phyloP scores from a whole-genome alignment of 768 basidiomycete species.

The Hypsizygus marmoreus region DNA sequence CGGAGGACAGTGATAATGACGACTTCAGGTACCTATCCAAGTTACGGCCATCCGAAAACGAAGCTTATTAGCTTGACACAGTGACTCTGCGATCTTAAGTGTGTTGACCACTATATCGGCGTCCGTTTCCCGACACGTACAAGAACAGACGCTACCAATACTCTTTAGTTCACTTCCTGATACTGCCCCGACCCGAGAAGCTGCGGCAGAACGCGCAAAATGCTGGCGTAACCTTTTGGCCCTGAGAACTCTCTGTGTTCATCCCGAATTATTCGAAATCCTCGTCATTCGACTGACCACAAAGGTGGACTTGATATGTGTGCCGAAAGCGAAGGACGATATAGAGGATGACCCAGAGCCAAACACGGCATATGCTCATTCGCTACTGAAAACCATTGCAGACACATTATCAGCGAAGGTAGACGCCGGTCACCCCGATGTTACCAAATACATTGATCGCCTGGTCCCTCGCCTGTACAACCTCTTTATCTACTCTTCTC shows the following conservation, averaged over 20 bases:
- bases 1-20: constrained; percentile 49
- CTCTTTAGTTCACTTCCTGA: constrained; percentile 80
- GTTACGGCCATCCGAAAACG: constrained; percentile 1
- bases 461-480: constrained; percentile 74
- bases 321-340: constrained; percentile 24
- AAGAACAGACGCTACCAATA: constrained; percentile 75
- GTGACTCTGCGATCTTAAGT: constrained; percentile 55
- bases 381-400: constrained; percentile 71
- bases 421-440: constrained; percentile 61
- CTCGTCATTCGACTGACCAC: constrained; percentile 76
- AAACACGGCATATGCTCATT: constrained; percentile 81
- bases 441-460: constrained; percentile 77
- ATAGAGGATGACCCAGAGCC: constrained; percentile 50
- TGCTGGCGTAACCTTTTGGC: constrained; percentile 70
- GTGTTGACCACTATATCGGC: constrained; percentile 65
- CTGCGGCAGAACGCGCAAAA: constrained; percentile 53
- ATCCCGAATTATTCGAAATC: constrained; percentile 79
- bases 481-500: constrained; percentile 50
- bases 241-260: constrained; percentile 71
- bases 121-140: constrained; percentile 63
- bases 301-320: constrained; percentile 73
- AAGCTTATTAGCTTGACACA: constrained; percentile 27
- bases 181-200: constrained; percentile 54
- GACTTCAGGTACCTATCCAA: constrained; percentile 50
- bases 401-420: constrained; percentile 56